Evolutionary conservation across 2,329 filamentous ascomycete genomes (phyloP).

Genomic region (Verticillium nubilum): DNA sequence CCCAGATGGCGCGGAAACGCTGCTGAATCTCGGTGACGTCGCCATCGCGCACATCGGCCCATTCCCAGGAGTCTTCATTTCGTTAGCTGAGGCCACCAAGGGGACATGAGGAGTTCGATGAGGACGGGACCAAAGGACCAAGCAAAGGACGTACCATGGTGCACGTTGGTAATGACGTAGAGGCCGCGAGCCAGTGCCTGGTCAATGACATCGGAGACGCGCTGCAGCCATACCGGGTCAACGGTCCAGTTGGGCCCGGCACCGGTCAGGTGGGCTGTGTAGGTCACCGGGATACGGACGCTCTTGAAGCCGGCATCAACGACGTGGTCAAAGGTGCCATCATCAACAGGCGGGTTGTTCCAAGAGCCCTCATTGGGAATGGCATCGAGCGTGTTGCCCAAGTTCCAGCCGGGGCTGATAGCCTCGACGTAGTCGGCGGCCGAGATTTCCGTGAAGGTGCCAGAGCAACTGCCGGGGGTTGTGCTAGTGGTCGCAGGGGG

Average conservation of each 20-base stretch:
- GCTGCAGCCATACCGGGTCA: constrained; percentile 47
- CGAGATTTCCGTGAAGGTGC: constrained; percentile 37
- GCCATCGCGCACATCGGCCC: constrained; percentile 45
- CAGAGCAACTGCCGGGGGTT: constrained; percentile 23
- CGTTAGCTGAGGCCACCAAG: background rate
- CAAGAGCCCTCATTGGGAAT: constrained; percentile 43
- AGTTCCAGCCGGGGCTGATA: constrained; percentile 53
- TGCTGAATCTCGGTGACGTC: constrained; percentile 49
- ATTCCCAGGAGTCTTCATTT: constrained; percentile 45
- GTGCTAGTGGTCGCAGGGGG: background rate
- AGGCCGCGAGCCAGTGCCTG: constrained; percentile 45
- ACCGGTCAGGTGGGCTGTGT: constrained; percentile 48
- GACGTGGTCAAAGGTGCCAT: constrained; percentile 43
- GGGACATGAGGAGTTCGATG: too few relatives aligned
- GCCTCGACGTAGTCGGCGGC: constrained; percentile 38
- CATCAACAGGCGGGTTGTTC: constrained; percentile 49
- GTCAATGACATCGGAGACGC: constrained; percentile 53
- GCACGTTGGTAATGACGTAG: constrained; percentile 51
- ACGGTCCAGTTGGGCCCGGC: constrained; percentile 48
- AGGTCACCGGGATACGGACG: constrained; percentile 55
- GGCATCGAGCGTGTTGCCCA: constrained; percentile 51
- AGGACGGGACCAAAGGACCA: background rate
- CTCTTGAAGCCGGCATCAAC: constrained; percentile 51
- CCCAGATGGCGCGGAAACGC: constrained; percentile 50
- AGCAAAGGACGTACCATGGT: constrained; percentile 32